Percentiles rank a stretch among this genome's conserved stretches.
phyloP scores from a whole-genome alignment of 345 rosid genomes.

The Populus pruinosa region DNA sequence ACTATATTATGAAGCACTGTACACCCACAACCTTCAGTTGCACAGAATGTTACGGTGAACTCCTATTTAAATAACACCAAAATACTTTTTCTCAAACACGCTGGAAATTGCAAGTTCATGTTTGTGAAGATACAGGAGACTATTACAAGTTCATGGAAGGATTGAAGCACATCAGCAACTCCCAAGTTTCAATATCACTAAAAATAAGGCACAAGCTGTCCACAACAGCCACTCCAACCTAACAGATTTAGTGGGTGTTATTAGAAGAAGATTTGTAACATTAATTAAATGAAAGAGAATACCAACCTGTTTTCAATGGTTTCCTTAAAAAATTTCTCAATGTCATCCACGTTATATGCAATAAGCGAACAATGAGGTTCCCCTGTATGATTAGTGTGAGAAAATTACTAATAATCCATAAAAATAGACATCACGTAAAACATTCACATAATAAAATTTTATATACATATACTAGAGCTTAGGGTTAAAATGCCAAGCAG shows the following conservation, averaged over 20 bases:
- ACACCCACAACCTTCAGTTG: too few relatives aligned
- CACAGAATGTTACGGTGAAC: too few relatives aligned
- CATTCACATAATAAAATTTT: background rate
- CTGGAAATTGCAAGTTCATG: too few relatives aligned
- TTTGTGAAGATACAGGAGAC: too few relatives aligned
- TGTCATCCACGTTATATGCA: slow-evolving; percentile 57
- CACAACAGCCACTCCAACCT: background rate
- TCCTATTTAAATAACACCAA: too few relatives aligned
- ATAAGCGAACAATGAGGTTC: slow-evolving; percentile 79
- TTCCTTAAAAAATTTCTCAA: slow-evolving; percentile 78
- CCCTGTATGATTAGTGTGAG: slow-evolving; percentile 43
- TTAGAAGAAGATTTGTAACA: background rate
- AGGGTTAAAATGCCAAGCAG: too few relatives aligned
- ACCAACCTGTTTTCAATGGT: slow-evolving; percentile 80
- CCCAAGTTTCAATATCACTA: background rate
- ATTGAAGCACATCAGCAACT: background rate
- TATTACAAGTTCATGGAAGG: background rate
- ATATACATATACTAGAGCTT: background rate
- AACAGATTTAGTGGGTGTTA: background rate
- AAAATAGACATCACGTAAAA: background rate
- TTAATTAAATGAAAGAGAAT: slow-evolving; percentile 14
- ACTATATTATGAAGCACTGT: too few relatives aligned
- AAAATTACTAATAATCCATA: slow-evolving; percentile 7
- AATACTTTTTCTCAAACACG: too few relatives aligned
- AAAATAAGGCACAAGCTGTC: background rate